Evolutionary conservation across 2,329 filamentous ascomycete genomes (phyloP).

Genomic region (Arthrobotrys megalospora): DNA sequence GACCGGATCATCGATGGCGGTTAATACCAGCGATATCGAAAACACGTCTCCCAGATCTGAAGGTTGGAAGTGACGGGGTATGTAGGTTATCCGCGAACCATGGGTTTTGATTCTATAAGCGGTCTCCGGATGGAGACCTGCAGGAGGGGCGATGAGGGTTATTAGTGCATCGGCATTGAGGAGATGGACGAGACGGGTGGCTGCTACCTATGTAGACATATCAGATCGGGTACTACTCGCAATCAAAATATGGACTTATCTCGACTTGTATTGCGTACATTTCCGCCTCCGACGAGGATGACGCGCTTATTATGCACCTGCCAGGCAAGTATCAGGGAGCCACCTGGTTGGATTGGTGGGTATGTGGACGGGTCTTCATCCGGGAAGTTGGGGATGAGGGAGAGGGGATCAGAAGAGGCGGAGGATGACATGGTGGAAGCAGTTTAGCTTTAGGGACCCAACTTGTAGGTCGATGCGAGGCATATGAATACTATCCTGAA

Average conservation of each 20-base stretch:
- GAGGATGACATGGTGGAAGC: too few species aligned
- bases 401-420: constrained; percentile 18
- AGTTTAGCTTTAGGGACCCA: too few species aligned
- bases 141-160: constrained; percentile 83
- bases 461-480: too few species aligned
- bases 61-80: constrained; percentile 87
- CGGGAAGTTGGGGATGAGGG: constrained; percentile 45
- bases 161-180: constrained; percentile 95
- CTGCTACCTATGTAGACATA: constrained; percentile 79
- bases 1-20: constrained; percentile 91
- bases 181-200: constrained; percentile 91
- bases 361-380: constrained; percentile 70
- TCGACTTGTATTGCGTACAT: constrained; percentile 73
- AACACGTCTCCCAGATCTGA: constrained; percentile 81
- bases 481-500: too few species aligned
- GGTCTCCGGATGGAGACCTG: constrained; percentile 90
- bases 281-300: constrained; percentile 93
- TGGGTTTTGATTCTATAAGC: constrained; percentile 80
- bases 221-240: too few species aligned
- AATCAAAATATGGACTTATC: too few species aligned
- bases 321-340: constrained; percentile 95
- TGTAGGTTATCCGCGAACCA: constrained; percentile 79
- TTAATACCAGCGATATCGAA: constrained; percentile 83
- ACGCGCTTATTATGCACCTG: constrained; percentile 91
- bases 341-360: constrained; percentile 87